Base-by-base conservation (phyloP, 805 yeast species). In the Ogataea polymorpha region DNA sequence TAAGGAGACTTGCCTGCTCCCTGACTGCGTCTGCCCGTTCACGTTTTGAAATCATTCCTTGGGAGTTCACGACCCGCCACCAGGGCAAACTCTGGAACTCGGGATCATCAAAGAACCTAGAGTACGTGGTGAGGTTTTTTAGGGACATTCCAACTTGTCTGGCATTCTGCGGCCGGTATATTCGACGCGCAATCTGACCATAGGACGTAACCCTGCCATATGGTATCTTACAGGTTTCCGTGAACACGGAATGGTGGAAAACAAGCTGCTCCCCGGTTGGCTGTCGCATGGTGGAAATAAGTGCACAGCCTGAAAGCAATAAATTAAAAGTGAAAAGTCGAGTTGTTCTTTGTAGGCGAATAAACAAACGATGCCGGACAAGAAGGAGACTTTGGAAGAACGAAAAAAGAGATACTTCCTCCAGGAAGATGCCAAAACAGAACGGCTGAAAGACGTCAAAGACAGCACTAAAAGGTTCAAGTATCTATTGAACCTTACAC, bases 401-500 rank as follows among this genome's bases (percentile, higher is more conserved):
- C 65, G 83, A 40, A 70, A 65, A 46, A 61, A 61, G 23, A 61
- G 82, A 36, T 82, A 63, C 50, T 51, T 82, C 3, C 63, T 82
- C 5, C 62, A 68, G 15, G 59, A 60, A 2, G 88, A 82, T 45
- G 79, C 84, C 4, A 75, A 76, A 45, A 62, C 70, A 2, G 87
- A 84, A 36, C 70, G 74, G 39, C 67, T 67, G 24, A 72, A 70
- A 49, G 74, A 72, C 48, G 74, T 68, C 32, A 86, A 77, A 52
- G 93, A 83, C 53, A 75, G 95, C 0, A 81, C 88, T 20, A 79
- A 73, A 51, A 72, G 98, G 45, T 87, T 87, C 71, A 80, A 79
- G 58, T 86, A 90, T 62, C 68, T 90, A 31, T 67, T 91, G 36
- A 84, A 89, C 1, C 69, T 90, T 29, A 88, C 96, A 0, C 95